Evolutionary conservation across 2,329 filamentous ascomycete genomes (phyloP), one percentile per base, ranked within the genome.

Genomic region (Amylocarpus encephaloides): DNA sequence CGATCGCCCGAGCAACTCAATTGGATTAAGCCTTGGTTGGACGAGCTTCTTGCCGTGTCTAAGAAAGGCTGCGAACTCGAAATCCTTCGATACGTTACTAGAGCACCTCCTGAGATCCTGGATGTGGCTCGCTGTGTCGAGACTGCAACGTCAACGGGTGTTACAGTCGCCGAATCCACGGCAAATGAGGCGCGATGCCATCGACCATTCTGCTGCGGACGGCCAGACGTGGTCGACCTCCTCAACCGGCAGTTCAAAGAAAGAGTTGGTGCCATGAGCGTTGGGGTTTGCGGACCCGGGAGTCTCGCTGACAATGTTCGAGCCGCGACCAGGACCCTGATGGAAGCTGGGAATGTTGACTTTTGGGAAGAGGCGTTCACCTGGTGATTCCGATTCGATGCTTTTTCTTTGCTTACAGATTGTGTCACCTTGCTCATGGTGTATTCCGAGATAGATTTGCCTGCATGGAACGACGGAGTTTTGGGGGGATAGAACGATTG

Each of bases 1-100:
- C 84, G 86, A 59, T 83, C 77, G 62, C 82, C 83, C 59, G 85
- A 88, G 70, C 85, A 88, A 64, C 74, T 89, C 19, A 84, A 88
- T 67, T 89, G 85, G 85, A 87, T 88, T 62, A 77, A 83, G 22
- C 82, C 82, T 5, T 88, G 84, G 83, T 87, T 89, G 83, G 88
- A 85, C 5, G 77, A 83, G 64, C 86, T 88, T 52, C 72, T 88
- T 36, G 76, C 78, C 52, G 84, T 88, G 80, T 82, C 85, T 51
- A 78, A 75, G 65, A 78, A 85, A 34, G 48, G 40, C 1, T 46
- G 41, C 16, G 42, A 52, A 18, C 16, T 56, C 6, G 49, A 52
- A 18, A 39, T 54, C 9, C 33, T 52, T 12, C 40, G 46, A 2
- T 52, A 54, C 42, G 49, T 49, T 6, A 50, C 54, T 18, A 43